Base-by-base conservation (phyloP, 345 rosid genomes). In the Citrus australasica region DNA sequence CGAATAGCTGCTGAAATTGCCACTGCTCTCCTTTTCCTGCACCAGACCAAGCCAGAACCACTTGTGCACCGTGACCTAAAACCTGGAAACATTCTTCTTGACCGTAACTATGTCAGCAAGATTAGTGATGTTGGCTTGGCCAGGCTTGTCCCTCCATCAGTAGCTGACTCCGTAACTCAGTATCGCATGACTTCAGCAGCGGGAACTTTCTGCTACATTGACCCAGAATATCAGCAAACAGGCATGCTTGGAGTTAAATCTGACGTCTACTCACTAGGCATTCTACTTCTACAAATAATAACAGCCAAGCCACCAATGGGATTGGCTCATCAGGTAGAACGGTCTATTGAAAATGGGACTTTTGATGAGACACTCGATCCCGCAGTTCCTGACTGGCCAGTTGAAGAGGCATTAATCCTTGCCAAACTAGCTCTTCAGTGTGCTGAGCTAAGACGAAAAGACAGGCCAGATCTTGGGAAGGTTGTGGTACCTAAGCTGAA, bases 281-380 rank as follows among this genome's bases (percentile, higher is more conserved):
- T 94, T 71, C 58, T 96, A 87, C 89, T 96, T 65, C 89, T 96
- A 38, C 99, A 94, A 76, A 86, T 91, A 30, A 86, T 96, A 80
- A 94, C 98, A 3, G 94, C 95, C 48, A 94, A 85, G 77, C 90
- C 95, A 66, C 97, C 97, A 37, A 96, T 94, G 99, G 98, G 98
- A 46, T 81, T 96, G 84, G 82, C 93, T 56, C 93, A 90, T 80
- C 85, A 75, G 1, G 89, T 96, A 38, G 91, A 90, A 51, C 84
- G 65, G 55, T 87, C 97, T 10, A 90, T 94, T 13, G 91, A 90
- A 71, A 84, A 80, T 1, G 92, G 97, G 76, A 88, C 63, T 51
- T 89, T 96, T 25, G 66, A 69, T 1, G 82, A 83, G 61, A 76
- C 83, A 4, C 88, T 91, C 42, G 99, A 96, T 84, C 87, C 86